phyloP scores from a whole-genome alignment of 2,329 filamentous ascomycete genomes.

The Aspergillus awamori region DNA sequence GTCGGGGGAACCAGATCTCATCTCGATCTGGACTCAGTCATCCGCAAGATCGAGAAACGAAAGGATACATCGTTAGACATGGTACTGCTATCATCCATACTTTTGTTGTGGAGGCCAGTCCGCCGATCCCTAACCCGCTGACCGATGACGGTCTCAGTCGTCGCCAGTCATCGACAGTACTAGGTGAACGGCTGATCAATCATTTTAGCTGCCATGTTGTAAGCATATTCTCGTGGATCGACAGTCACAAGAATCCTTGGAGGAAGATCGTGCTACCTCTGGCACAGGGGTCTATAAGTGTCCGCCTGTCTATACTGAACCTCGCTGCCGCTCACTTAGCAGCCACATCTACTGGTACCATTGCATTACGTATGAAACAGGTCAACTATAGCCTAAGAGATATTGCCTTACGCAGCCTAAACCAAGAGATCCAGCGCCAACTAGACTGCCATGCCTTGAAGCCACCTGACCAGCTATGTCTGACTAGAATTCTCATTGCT shows the following conservation, averaged over 20 bases:
- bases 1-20: neutral
- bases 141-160: neutral
- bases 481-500: slow-evolving; percentile 20
- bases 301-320: slow-evolving; percentile 26
- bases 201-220: slow-evolving; percentile 27
- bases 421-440: slow-evolving; percentile 15
- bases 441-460: neutral
- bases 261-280: slow-evolving; percentile 28
- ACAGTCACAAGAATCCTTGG: slow-evolving; percentile 29
- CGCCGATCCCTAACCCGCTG: neutral
- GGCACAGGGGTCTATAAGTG: slow-evolving; percentile 20
- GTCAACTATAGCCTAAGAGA: slow-evolving; percentile 5
- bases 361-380: neutral
- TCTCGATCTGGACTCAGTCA: slow-evolving; percentile 9
- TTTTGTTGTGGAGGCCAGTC: too few relatives aligned
- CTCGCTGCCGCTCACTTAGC: slow-evolving; percentile 26
- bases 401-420: slow-evolving; percentile 6
- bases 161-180: neutral
- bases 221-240: slow-evolving; percentile 27
- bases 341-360: slow-evolving; percentile 7
- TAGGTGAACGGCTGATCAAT: slow-evolving; percentile 22
- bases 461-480: neutral
- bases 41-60: neutral
- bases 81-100: too few relatives aligned
- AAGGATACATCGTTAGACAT: neutral